phyloP scores from a whole-genome alignment of 306 rosid species.

The Mucuna pruriens region DNA sequence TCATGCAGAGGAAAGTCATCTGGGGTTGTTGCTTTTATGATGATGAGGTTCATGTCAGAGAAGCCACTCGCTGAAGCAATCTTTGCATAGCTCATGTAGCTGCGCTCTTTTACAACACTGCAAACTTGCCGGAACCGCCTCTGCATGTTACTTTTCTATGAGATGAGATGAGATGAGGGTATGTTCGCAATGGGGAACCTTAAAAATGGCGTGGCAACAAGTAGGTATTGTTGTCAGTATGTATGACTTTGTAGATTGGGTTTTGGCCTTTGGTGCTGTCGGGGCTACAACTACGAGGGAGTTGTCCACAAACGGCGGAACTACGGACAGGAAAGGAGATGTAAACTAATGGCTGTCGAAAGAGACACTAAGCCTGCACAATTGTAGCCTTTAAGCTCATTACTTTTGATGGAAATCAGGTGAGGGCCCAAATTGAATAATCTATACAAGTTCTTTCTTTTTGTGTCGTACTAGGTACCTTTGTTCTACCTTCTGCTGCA shows the following conservation, averaged over 20 bases:
- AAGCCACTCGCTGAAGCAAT: conserved; percentile 67
- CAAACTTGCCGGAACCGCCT: conserved; percentile 50
- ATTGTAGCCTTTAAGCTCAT: too few species aligned
- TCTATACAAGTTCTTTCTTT: too few species aligned
- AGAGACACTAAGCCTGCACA: not conserved
- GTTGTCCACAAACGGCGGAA: not conserved
- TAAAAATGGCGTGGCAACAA: not conserved
- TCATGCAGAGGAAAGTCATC: conserved; percentile 67
- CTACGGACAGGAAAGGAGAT: not conserved
- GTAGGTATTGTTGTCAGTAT: too few species aligned
- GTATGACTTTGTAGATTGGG: not conserved
- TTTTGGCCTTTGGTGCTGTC: too few species aligned
- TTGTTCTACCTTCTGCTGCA: too few species aligned
- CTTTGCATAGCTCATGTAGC: conserved; percentile 63
- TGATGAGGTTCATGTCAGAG: conserved; percentile 56
- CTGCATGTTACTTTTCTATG: not conserved
- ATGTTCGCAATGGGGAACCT: not conserved
- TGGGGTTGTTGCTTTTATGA: conserved; percentile 70
- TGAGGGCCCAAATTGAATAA: too few species aligned
- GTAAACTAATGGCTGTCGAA: not conserved
- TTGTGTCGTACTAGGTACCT: too few species aligned
- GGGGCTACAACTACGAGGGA: conserved; percentile 41
- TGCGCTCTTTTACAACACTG: conserved; percentile 60
- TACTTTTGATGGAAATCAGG: too few species aligned
- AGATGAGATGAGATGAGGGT: too few species aligned